phyloP scores from a whole-genome alignment of 1,139 yeast genomes.

The Candida tropicalis region DNA sequence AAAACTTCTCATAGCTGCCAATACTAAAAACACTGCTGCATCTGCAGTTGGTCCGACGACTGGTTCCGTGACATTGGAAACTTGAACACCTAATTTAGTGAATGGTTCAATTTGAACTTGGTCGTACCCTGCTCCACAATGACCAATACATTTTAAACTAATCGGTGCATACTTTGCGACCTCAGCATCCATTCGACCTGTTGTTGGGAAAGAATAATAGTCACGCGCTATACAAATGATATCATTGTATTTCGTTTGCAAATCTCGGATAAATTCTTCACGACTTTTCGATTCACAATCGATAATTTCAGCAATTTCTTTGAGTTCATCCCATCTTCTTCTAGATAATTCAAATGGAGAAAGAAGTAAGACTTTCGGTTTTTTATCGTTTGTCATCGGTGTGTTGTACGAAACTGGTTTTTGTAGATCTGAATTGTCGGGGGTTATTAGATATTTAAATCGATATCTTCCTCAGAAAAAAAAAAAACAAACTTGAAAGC shows the following conservation, averaged over 20 bases:
- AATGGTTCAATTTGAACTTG: slow-evolving; percentile 62
- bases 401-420: background rate
- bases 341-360: slow-evolving; percentile 56
- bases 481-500: no score
- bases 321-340: slow-evolving; percentile 56
- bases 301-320: slow-evolving; percentile 49
- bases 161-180: slow-evolving; percentile 61
- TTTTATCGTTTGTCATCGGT: slow-evolving; percentile 14
- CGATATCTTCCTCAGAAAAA: no score
- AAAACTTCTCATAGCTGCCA: slow-evolving; percentile 71
- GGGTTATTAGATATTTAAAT: no score
- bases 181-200: slow-evolving; percentile 79
- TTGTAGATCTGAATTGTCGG: background rate
- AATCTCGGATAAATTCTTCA: slow-evolving; percentile 51
- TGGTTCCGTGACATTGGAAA: slow-evolving; percentile 69
- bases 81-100: slow-evolving; percentile 53
- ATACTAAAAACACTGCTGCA: slow-evolving; percentile 63
- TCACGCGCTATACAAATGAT: slow-evolving; percentile 54
- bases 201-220: slow-evolving; percentile 43
- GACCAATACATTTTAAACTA: slow-evolving; percentile 64
- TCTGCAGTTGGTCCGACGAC: slow-evolving; percentile 84
- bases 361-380: slow-evolving; percentile 59
- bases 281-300: slow-evolving; percentile 46
- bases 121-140: slow-evolving; percentile 93
- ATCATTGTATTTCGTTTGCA: slow-evolving; percentile 49